Evolutionary conservation across 371 early-diverging fungal genomes (phyloP).

Genomic region (Parasitella parasitica): DNA sequence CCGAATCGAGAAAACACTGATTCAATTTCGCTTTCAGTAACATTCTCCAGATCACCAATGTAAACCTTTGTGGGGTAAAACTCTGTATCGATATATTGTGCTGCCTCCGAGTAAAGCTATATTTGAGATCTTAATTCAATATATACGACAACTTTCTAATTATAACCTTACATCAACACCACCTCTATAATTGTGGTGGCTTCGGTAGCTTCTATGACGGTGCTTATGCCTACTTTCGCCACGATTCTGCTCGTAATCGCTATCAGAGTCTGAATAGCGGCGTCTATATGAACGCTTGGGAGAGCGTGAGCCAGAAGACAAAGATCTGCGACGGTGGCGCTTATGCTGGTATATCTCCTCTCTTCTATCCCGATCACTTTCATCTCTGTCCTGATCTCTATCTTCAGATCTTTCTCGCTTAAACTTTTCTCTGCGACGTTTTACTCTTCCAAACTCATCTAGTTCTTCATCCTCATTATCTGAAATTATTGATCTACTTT

Average conservation of each 20-base stretch:
- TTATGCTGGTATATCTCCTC: constrained; percentile 16
- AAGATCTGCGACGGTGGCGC: constrained; percentile 27
- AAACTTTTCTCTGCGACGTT: constrained; percentile 43
- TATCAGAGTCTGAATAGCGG: constrained; percentile 29
- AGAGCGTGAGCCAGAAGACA: constrained; percentile 24
- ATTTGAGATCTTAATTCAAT: neutral
- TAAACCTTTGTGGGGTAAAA: constrained; percentile 59
- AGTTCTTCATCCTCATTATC: constrained; percentile 43
- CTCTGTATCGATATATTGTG: constrained; percentile 59
- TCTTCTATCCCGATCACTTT: constrained; percentile 15
- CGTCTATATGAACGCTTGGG: constrained; percentile 22
- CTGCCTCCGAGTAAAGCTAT: constrained; percentile 54
- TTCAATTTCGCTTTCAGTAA: constrained; percentile 35
- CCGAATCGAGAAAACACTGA: constrained; percentile 54
- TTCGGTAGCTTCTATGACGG: constrained; percentile 5
- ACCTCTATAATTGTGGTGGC: neutral
- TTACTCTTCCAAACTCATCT: constrained; percentile 51
- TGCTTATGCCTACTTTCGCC: constrained; percentile 14
- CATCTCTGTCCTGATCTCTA: constrained; percentile 84
- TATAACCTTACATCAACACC: constrained; percentile 22
- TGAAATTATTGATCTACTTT: constrained; percentile 4
- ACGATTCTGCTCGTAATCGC: constrained; percentile 24
- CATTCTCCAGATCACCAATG: constrained; percentile 51
- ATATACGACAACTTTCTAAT: neutral
- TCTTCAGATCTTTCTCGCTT: constrained; percentile 29